Base-by-base conservation (phyloP, 345 rosid species). In the Sisymbrium altissimum region DNA sequence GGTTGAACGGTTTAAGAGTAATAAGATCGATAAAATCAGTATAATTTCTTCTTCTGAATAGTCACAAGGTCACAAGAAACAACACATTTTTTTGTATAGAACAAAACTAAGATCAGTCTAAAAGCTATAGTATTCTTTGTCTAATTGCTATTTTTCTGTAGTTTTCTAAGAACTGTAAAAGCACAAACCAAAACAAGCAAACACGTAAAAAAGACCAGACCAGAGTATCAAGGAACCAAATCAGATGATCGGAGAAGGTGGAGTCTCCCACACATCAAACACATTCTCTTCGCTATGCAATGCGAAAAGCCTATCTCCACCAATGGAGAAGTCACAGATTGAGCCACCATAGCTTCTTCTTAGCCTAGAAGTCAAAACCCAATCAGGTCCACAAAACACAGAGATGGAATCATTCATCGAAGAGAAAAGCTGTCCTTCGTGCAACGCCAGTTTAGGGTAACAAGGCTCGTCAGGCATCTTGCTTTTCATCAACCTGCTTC, bases 241-340 rank as follows among this genome's bases (percentile, higher is more conserved):
- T 90, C 86, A 91, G 13, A 87, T 59, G 46, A 89, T 70, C 3
- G 99, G 90, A 2, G 88, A 79, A 38, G 97, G 86, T 0, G 91
- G 92, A 71, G 92, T 84, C 60, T 95, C 98, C 99, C 99, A 95
- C 3, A 90, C 74, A 67, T 95, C 98, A 55, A 95, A 90, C 71
- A 95, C 96, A 79, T 95, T 95, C 54, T 90, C 97, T 71, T 95
- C 97, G 2, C 94, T 90, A 48, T 90, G 97, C 53, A 94, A 90
- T 2, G 97, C 97, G 68, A 94, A 94, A 62, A 94, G 87, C 21
- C 97, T 80, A 66, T 92, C 97, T 3, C 98, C 97, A 0, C 96
- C 95, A 11, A 94, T 92, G 0, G 97, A 88, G 52, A 94, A 91
- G 82, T 94, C 97, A 5, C 97, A 94, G 3, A 91, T 91, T 0